phyloP scores from a whole-genome alignment of 2,329 filamentous ascomycete genomes.

The Aspergillus costaricaensis region DNA sequence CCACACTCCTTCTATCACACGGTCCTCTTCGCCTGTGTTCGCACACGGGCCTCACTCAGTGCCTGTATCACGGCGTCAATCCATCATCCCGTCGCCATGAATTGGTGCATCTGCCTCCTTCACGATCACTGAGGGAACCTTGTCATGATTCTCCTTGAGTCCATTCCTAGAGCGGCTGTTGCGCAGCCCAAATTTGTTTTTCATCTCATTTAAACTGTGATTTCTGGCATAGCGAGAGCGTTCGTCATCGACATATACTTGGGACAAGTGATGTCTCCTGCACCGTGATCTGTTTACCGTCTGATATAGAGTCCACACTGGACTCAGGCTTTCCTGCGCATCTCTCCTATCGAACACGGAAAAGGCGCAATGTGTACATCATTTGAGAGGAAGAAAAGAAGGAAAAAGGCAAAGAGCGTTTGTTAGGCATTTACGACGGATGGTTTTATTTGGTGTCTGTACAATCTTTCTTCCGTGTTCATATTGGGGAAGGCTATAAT shows the following conservation, averaged over 20 bases:
- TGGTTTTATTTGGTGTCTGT: conserved; percentile 24
- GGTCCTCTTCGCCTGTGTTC: conserved; percentile 40
- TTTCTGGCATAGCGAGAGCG: conserved; percentile 34
- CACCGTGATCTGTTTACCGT: conserved; percentile 13
- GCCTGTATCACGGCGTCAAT: conserved; percentile 31
- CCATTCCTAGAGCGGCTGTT: conserved; percentile 13
- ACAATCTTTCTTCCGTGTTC: conserved; percentile 23
- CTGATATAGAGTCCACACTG: conserved; percentile 15
- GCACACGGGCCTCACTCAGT: conserved; percentile 31
- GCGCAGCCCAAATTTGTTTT: conserved; percentile 1
- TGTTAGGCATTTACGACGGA: background rate
- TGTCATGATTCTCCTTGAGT: conserved; percentile 18
- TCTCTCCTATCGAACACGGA: conserved; percentile 18
- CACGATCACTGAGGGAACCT: background rate
- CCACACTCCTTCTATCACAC: conserved; percentile 37
- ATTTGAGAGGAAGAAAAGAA: background rate
- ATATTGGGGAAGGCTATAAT: conserved; percentile 21
- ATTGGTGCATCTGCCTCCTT: background rate
- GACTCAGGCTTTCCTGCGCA: conserved; percentile 3
- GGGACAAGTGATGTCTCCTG: background rate
- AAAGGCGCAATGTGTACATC: conserved; percentile 12
- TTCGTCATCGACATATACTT: conserved; percentile 21
- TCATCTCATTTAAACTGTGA: conserved; percentile 15
- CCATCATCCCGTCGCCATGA: conserved; percentile 29
- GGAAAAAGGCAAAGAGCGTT: conserved; percentile 4